Percentiles rank a stretch among this genome's conserved stretches.
These are phyloP conservation scores for Colletotrichum salicis DNA, from an alignment of 2,329 filamentous ascomycete species.

Conservation along the genomic window DNA sequence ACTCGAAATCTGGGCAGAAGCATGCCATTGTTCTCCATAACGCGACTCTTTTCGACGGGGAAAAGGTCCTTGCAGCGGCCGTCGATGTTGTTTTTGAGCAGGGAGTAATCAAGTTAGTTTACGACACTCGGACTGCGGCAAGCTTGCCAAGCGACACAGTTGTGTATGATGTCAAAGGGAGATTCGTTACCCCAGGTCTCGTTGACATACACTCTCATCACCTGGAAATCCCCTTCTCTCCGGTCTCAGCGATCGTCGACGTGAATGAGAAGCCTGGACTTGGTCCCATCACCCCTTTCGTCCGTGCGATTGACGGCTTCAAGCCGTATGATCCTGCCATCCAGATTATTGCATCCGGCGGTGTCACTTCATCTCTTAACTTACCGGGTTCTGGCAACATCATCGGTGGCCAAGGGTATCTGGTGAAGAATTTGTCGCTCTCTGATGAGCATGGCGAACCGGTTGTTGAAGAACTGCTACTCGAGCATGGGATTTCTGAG, in stretches of 20 bases:
- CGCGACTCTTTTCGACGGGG: slow-evolving; percentile 55
- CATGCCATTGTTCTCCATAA: slow-evolving; percentile 48
- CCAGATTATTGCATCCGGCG: slow-evolving; percentile 52
- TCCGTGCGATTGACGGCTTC: slow-evolving; percentile 43
- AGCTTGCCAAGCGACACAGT: slow-evolving; percentile 16
- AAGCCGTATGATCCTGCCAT: slow-evolving; percentile 53
- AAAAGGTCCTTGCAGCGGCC: slow-evolving; percentile 42
- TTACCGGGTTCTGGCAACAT: slow-evolving; percentile 56
- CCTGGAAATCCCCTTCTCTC: slow-evolving; percentile 47
- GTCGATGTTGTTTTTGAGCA: slow-evolving; percentile 51
- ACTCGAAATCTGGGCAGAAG: not conserved
- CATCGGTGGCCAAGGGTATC: slow-evolving; percentile 54
- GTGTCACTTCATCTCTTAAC: slow-evolving; percentile 55
- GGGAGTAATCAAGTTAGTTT: slow-evolving; percentile 44
- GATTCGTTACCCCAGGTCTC: slow-evolving; percentile 54
- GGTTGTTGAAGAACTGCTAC: slow-evolving; percentile 52
- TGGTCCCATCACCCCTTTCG: slow-evolving; percentile 49
- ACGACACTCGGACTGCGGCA: not conserved
- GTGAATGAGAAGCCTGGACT: slow-evolving; percentile 48
- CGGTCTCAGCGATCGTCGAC: slow-evolving; percentile 44
- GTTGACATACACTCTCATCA: slow-evolving; percentile 59
- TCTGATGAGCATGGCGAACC: slow-evolving; percentile 48
- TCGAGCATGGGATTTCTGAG: slow-evolving; percentile 49
- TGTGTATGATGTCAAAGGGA: slow-evolving; percentile 47
- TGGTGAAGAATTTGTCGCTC: slow-evolving; percentile 52